Base-by-base conservation (phyloP, 2,329 filamentous ascomycete species). In the Verruconis gallopava region DNA sequence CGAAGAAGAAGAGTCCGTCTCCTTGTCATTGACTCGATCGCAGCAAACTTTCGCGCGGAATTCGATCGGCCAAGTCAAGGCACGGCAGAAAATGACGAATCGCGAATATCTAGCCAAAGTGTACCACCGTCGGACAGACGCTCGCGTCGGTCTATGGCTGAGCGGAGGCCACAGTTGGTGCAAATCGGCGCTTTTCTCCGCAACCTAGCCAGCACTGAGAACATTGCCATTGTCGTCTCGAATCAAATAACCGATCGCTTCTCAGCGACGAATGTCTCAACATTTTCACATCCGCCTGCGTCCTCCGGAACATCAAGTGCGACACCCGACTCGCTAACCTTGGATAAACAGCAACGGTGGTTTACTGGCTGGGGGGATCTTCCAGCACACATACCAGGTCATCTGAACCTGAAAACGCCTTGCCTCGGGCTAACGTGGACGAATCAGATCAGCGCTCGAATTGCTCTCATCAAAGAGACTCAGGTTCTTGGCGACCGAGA, bases 181-280 rank as follows among this genome's bases (percentile, higher is more conserved):
- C 77, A 79, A 21, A 66, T 94, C 2, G 84, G 89, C 25, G 73
- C 79, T 32, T 67, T 85, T 39, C 68, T 98, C 17, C 76, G 86
- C 25, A 72, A 79, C 30, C 65, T 96, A 1, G 91, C 91, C 1
- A 73, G 75, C 28, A 73, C 72, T 33, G 68, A 93, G 53, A 71
- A 80, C 49, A 67, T 95, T 36, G 88, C 86, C 18, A 71, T 98
- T 20, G 86, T 98, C 1, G 82, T 95, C 3, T 83, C 89, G 4
- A 98, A 98, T 56, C 91, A 98, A 60, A 89, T 98, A 21, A 83
- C 85, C 4, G 91, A 98, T 62, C 79, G 86, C 3, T 93, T 98
- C 48, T 39, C 36, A 18, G 37, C 64, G 14, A 18, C 38, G 3
- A 20, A 33, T 48, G 17, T 43, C 40, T 4, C 48, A 11, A 38